Conservation (phyloP, 148 eudicot species). For the Polygonum maritimum region DNA sequence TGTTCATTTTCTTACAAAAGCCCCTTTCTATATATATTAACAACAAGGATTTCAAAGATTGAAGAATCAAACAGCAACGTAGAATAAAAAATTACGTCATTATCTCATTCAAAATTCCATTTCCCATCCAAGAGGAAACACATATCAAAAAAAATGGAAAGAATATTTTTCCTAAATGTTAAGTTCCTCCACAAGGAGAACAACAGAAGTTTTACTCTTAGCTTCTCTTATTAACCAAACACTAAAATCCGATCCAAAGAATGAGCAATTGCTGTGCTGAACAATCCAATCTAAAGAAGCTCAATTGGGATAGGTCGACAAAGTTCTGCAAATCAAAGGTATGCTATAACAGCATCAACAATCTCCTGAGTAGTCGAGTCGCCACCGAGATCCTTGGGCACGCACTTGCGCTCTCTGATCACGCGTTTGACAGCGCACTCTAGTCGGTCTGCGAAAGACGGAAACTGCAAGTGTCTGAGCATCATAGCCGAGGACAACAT, state of each 20-base stretch:
- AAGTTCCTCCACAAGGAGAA: not conserved
- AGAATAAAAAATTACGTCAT: not conserved
- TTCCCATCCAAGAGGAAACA: constrained; percentile 1
- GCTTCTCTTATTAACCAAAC: constrained; percentile 3
- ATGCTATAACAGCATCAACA: constrained; percentile 66
- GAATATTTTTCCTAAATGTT: not conserved
- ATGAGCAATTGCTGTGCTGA: not conserved
- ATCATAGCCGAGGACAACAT: constrained; percentile 79
- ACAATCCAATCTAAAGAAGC: not conserved
- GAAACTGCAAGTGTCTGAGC: constrained; percentile 80
- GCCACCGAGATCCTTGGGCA: constrained; percentile 75
- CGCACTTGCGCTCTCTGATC: constrained; percentile 41
- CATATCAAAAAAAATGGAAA: not conserved
- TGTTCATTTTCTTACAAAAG: no score
- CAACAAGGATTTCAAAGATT: not conserved
- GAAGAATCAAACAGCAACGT: not conserved
- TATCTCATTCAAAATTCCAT: constrained; percentile 1
- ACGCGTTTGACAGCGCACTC: constrained; percentile 57
- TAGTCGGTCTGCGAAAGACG: constrained; percentile 65
- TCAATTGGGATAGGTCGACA: not conserved
- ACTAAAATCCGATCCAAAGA: not conserved
- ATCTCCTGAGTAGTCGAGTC: constrained; percentile 59
- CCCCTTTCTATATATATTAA: not conserved
- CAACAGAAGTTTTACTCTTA: not conserved
- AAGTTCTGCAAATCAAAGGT: constrained; percentile 21